Evolutionary conservation across 371 early-diverging fungal genomes (phyloP).

Genomic region (Lichtheimia ramosa): DNA sequence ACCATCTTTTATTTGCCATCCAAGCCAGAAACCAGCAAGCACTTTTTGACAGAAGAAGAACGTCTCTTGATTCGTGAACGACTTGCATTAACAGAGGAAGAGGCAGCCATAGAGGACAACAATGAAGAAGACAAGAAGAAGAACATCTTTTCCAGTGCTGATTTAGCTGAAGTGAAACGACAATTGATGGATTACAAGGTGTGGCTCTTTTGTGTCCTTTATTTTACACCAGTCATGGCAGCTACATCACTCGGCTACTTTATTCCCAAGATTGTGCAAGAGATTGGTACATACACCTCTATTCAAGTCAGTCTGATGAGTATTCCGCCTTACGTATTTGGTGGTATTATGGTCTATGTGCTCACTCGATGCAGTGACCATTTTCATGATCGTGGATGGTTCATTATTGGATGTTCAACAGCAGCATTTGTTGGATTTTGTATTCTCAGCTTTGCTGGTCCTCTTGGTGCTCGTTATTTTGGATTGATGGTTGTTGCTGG

Average conservation of each 20-base stretch:
- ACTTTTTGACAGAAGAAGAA: slow-evolving; percentile 41
- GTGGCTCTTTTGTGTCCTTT: slow-evolving; percentile 44
- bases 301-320: slow-evolving; percentile 51
- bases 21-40: slow-evolving; percentile 39
- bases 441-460: slow-evolving; percentile 38
- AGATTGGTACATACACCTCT: slow-evolving; percentile 41
- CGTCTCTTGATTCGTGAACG: slow-evolving; percentile 21
- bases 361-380: slow-evolving; percentile 37
- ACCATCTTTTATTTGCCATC: slow-evolving; percentile 44
- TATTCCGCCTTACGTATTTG: slow-evolving; percentile 51
- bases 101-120: not conserved
- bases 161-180: slow-evolving; percentile 18
- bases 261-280: slow-evolving; percentile 46
- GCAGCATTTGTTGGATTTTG: slow-evolving; percentile 39
- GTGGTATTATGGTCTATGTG: slow-evolving; percentile 40
- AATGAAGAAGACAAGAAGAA: slow-evolving; percentile 1
- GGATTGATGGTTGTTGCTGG: slow-evolving; percentile 49
- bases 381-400: slow-evolving; percentile 37
- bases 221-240: slow-evolving; percentile 55
- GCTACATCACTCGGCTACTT: slow-evolving; percentile 52
- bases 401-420: slow-evolving; percentile 40
- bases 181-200: slow-evolving; percentile 41
- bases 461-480: slow-evolving; percentile 43
- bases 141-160: slow-evolving; percentile 9
- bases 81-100: slow-evolving; percentile 8